phyloP scores from a whole-genome alignment of 345 rosid genomes.

The Alliaria petiolata region DNA sequence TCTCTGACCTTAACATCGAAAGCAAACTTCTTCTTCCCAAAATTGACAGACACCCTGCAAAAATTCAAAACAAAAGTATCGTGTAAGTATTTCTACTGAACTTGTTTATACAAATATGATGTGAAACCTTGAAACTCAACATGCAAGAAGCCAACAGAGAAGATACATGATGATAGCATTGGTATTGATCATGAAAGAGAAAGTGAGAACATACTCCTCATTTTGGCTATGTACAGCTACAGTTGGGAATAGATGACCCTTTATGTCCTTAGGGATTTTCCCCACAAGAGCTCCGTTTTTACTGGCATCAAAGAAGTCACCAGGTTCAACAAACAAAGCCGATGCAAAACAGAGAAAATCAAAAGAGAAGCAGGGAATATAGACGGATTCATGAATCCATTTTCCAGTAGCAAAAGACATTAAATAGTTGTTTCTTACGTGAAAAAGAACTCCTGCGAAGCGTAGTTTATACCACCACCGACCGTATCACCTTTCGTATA shows the following conservation, averaged over 20 bases:
- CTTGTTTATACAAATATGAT: background rate
- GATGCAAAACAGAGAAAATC: background rate
- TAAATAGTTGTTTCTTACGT: slow-evolving; percentile 59
- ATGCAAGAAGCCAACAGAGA: slow-evolving; percentile 1
- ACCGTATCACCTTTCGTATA: slow-evolving; percentile 72
- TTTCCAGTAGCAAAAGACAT: slow-evolving; percentile 11
- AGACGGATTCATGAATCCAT: no score
- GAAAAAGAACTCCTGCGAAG: slow-evolving; percentile 82
- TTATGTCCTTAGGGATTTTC: slow-evolving; percentile 57
- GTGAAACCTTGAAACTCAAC: background rate
- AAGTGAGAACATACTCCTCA: slow-evolving; percentile 72
- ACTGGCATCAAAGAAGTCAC: slow-evolving; percentile 43
- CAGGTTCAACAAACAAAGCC: background rate
- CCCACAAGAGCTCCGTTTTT: slow-evolving; percentile 80
- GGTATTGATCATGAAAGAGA: slow-evolving; percentile 8
- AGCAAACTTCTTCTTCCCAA: slow-evolving; percentile 70
- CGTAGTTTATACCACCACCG: slow-evolving; percentile 93
- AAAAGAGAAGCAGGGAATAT: slow-evolving; percentile 15
- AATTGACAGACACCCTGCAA: slow-evolving; percentile 88
- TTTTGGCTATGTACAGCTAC: slow-evolving; percentile 93
- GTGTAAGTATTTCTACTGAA: slow-evolving; percentile 11
- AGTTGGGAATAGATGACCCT: slow-evolving; percentile 78
- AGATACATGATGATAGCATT: background rate
- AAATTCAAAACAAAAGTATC: slow-evolving; percentile 14
- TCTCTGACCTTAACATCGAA: slow-evolving; percentile 75